A percentile compares a stretch with the other conserved stretches of the same genome.
Conservation (phyloP, 495 filamentous ascomycete species). For the Lasiosphaeria ovina region DNA sequence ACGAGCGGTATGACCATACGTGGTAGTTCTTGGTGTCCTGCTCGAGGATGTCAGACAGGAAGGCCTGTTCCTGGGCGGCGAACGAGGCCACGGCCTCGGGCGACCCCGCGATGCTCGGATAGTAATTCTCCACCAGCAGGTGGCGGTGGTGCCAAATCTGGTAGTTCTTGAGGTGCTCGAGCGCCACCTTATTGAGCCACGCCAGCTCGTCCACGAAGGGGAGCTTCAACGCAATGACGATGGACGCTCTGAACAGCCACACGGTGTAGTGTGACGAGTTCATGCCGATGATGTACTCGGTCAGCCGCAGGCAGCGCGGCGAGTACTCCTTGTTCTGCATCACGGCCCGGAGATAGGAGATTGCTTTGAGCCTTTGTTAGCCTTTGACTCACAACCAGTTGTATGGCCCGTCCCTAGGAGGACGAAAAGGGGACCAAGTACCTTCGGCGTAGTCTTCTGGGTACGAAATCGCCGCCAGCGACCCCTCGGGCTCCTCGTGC, state of each 20-base stretch:
- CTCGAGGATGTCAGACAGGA: conserved; percentile 77
- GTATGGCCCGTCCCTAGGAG: neutral
- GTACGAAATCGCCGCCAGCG: conserved; percentile 88
- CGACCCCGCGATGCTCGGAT: conserved; percentile 47
- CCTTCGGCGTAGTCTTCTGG: conserved; percentile 81
- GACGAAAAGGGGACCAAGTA: conserved; percentile 40
- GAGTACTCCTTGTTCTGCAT: conserved; percentile 87
- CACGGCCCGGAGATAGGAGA: conserved; percentile 84
- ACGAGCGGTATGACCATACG: conserved; percentile 95
- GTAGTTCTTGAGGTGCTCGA: conserved; percentile 91
- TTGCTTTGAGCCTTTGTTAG: conserved; percentile 35
- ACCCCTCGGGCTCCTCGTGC: conserved; percentile 74
- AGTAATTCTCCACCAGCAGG: conserved; percentile 69
- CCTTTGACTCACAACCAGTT: neutral
- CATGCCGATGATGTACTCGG: conserved; percentile 81
- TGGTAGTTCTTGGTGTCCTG: conserved; percentile 96
- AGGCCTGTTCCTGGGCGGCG: conserved; percentile 60
- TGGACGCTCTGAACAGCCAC: conserved; percentile 90
- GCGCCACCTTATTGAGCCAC: conserved; percentile 81
- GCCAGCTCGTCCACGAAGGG: conserved; percentile 69
- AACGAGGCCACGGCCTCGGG: conserved; percentile 32
- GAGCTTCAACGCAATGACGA: conserved; percentile 63
- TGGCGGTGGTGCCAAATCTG: conserved; percentile 99
- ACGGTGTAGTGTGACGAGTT: conserved; percentile 98
- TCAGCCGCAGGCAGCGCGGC: conserved; percentile 74